Evolutionary conservation across 108 stramenopile species (phyloP).

Genomic region (Skeletonema marinoi): DNA sequence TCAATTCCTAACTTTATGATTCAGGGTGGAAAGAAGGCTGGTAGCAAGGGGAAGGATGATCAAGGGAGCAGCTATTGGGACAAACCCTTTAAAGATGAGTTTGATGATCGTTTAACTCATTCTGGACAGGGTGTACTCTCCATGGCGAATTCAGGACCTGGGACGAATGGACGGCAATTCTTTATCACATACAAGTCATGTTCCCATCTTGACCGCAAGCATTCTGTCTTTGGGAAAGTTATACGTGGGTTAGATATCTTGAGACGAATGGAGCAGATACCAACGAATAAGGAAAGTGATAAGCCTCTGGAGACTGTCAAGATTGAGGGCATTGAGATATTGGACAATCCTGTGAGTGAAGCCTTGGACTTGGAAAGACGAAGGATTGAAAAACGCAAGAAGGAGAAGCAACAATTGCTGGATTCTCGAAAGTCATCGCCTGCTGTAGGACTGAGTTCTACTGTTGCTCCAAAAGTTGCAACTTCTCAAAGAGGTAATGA

Average conservation of each 20-base stretch:
- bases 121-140: slow-evolving; percentile 75
- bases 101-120: slow-evolving; percentile 88
- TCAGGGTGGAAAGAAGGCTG: slow-evolving; percentile 89
- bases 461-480: background rate
- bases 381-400: slow-evolving; percentile 54
- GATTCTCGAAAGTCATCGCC: slow-evolving; percentile 15
- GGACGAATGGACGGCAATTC: slow-evolving; percentile 94
- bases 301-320: slow-evolving; percentile 62
- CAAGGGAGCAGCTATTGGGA: slow-evolving; percentile 85
- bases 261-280: slow-evolving; percentile 60
- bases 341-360: slow-evolving; percentile 75
- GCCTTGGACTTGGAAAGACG: slow-evolving; percentile 63
- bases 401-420: slow-evolving; percentile 19
- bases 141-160: slow-evolving; percentile 96
- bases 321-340: slow-evolving; percentile 58
- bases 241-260: slow-evolving; percentile 85
- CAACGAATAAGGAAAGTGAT: slow-evolving; percentile 75
- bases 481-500: background rate
- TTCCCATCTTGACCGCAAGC: slow-evolving; percentile 94
- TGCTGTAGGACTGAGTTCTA: slow-evolving; percentile 5
- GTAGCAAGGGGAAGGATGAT: slow-evolving; percentile 43
- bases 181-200: slow-evolving; percentile 92
- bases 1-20: slow-evolving; percentile 91
- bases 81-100: slow-evolving; percentile 88
- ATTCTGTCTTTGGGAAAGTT: slow-evolving; percentile 94